A percentile compares a stretch with the other conserved stretches of the same genome.
Evolutionary conservation across 2,329 filamentous ascomycete genomes (phyloP).

Genomic region (Gyromitra esculenta): DNA sequence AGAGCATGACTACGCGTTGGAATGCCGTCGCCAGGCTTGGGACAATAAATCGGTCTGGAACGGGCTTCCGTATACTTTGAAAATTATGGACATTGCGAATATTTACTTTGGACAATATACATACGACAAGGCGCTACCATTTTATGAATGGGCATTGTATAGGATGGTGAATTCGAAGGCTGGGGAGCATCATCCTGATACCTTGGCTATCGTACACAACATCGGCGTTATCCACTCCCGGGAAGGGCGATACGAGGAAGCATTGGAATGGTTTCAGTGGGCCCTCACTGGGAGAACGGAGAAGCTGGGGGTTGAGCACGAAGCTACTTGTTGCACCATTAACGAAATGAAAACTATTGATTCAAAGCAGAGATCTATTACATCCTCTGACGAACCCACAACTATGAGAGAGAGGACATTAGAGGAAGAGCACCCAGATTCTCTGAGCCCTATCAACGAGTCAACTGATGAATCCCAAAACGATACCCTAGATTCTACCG

Average conservation of each 20-base stretch:
- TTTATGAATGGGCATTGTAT: neutral
- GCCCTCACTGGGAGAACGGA: slow-evolving; percentile 4
- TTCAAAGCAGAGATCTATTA: neutral
- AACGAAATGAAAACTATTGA: slow-evolving; percentile 24
- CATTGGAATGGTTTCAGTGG: slow-evolving; percentile 22
- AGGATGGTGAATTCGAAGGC: neutral
- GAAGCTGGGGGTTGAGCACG: slow-evolving; percentile 42
- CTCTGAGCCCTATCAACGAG: neutral
- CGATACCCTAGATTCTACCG: neutral
- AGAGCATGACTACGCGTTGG: slow-evolving; percentile 1
- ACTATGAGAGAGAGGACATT: slow-evolving; percentile 21
- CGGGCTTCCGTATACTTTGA: neutral
- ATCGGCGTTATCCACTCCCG: slow-evolving; percentile 36
- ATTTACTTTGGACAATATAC: too few species aligned
- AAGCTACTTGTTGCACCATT: slow-evolving; percentile 20
- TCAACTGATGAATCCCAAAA: neutral
- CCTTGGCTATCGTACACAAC: slow-evolving; percentile 33
- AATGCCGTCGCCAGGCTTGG: neutral
- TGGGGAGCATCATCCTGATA: neutral
- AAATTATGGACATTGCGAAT: neutral
- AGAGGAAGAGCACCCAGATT: slow-evolving; percentile 28
- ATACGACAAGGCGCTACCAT: neutral
- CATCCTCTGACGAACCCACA: too few species aligned
- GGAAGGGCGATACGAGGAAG: slow-evolving; percentile 47
- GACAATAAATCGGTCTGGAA: neutral